These are phyloP conservation scores for Ophiostoma tasmaniense DNA, from an alignment of 2,329 filamentous ascomycete genomes.

Conservation along the genomic window DNA sequence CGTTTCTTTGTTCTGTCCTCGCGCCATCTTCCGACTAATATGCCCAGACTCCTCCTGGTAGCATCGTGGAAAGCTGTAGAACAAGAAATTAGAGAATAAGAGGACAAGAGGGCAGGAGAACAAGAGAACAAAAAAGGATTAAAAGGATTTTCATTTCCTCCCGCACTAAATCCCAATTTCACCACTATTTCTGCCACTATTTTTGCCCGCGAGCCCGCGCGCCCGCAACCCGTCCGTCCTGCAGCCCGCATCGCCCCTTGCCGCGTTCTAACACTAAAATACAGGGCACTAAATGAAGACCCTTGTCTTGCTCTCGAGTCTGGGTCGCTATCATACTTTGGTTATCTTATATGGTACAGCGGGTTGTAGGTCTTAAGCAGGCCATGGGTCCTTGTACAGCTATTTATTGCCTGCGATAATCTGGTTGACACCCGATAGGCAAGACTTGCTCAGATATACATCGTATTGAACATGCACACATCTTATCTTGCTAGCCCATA, in stretches of 20 bases:
- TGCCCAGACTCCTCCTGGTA: background rate
- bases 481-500: no score
- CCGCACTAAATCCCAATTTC: background rate
- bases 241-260: constrained; percentile 22
- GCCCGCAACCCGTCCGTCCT: constrained; percentile 13
- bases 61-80: background rate
- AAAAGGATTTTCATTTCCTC: background rate
- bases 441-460: no score
- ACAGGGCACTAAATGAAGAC: background rate
- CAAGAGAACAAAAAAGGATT: background rate
- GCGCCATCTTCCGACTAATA: background rate
- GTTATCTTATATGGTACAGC: background rate
- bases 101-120: no score
- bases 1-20: constrained; percentile 2
- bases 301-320: background rate
- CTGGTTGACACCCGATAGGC: no score
- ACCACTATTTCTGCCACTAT: background rate
- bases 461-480: no score
- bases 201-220: constrained; percentile 5
- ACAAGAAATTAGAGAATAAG: no score
- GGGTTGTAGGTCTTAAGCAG: no score
- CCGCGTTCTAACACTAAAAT: constrained; percentile 11
- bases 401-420: no score
- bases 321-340: background rate
- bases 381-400: no score